Base-by-base conservation (phyloP, 176 grass and related monocot species). In the Carex cristatella region DNA sequence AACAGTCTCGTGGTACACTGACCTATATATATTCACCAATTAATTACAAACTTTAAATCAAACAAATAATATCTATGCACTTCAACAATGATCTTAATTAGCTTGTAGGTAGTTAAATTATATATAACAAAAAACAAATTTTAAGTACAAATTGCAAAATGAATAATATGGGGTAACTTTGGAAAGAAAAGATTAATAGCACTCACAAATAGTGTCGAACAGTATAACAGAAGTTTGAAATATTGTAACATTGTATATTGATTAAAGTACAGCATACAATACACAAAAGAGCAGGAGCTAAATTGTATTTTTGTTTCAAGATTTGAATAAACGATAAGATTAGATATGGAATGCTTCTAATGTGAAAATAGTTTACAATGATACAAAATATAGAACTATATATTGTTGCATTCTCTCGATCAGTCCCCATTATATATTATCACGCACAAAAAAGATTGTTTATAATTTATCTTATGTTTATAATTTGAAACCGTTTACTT, bases 1-100 rank as follows among this genome's bases (percentile, higher is more conserved):
- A 88, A 65, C 85, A 93, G 71, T 89, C 90, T 62, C 87, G 85
- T 82, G 96, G 96, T 74, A 98, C 93, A 85, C 88, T 93, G 80
- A 98, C 96, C 96, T 98, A 86, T 80, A 84, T 98, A 86, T 80
- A 84, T 79, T 77, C 75, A 83, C 19, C 76, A 37, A 51, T 51
- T 18, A 66, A 85, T 19, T 9, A 80, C 57, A 15, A 74, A 74
- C 5, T 68, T 4, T 7, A 68, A 35, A 68, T 37, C 31, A 33
- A 3, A 28, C 13, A 68, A 68, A 68, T 10, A 15, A 66, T 33
- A 66, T 66, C 10, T 66, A 4, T 66, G 31, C 30, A 33, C 1
- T 13, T 62, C 1, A 35, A 31, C 2, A 33, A 65, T 4, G 28
- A 64, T 64, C 9, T 63, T 63, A 8, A 40, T 28, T 27, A 28